Conservation (phyloP, 1,284 basidiomycete species). For the Leccinum pachyderme region DNA sequence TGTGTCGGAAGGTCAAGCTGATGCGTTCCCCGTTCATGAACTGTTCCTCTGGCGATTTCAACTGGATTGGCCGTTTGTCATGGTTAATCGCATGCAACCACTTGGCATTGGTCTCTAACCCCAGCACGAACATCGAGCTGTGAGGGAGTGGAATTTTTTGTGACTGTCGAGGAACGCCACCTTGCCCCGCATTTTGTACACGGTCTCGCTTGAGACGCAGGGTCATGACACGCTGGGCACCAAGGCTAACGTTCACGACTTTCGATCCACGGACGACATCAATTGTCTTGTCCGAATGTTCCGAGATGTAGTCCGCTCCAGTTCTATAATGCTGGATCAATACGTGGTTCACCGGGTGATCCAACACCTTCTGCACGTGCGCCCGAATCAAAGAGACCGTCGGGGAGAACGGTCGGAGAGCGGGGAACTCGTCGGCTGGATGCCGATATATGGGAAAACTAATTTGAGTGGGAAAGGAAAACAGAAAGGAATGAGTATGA, state of each 20-base stretch:
- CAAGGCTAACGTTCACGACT: constrained; percentile 75
- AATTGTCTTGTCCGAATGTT: constrained; percentile 80
- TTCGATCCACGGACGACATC: constrained; percentile 67
- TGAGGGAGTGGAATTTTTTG: constrained; percentile 70
- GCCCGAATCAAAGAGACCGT: constrained; percentile 62
- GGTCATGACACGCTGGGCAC: constrained; percentile 70
- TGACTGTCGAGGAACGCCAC: constrained; percentile 36
- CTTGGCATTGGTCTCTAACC: constrained; percentile 61
- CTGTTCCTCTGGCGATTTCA: constrained; percentile 54
- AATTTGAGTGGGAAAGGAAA: not conserved
- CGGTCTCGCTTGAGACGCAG: constrained; percentile 60
- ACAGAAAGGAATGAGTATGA: constrained; percentile 4
- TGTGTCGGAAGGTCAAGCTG: constrained; percentile 73
- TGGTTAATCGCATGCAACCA: constrained; percentile 72
- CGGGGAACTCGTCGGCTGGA: constrained; percentile 71
- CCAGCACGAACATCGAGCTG: constrained; percentile 77
- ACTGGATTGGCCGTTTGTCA: constrained; percentile 57
- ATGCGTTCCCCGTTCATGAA: constrained; percentile 60
- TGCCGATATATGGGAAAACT: constrained; percentile 77
- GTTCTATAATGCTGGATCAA: constrained; percentile 74
- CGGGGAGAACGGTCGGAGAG: constrained; percentile 60
- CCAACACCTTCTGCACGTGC: constrained; percentile 51
- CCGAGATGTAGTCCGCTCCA: constrained; percentile 76
- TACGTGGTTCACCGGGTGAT: constrained; percentile 72
- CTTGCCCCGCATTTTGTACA: constrained; percentile 15